These are phyloP conservation scores for Aschersonia sp. DNA, from an alignment of 2,329 filamentous ascomycete genomes.

Conservation along the genomic window DNA sequence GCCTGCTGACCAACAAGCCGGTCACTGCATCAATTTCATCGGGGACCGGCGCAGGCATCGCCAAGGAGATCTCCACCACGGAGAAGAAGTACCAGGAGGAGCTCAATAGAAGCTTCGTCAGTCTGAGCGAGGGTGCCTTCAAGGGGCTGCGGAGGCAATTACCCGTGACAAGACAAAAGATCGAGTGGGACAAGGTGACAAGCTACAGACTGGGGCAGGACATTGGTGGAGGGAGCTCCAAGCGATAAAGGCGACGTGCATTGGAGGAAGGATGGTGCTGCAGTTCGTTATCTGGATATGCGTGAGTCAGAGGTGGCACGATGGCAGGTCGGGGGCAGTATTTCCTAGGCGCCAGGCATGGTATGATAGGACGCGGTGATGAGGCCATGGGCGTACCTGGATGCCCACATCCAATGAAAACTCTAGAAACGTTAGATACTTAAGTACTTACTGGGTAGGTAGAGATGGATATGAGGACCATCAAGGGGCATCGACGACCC, in stretches of 20 bases:
- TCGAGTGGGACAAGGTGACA: constrained; percentile 97
- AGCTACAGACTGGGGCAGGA: constrained; percentile 78
- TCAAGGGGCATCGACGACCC: too few relatives aligned
- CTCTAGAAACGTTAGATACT: too few relatives aligned
- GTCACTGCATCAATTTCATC: constrained; percentile 47
- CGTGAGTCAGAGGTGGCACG: background rate
- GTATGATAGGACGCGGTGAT: too few relatives aligned
- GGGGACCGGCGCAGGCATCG: constrained; percentile 50
- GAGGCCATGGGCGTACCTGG: too few relatives aligned
- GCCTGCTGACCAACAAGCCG: constrained; percentile 76
- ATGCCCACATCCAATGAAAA: too few relatives aligned
- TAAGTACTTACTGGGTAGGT: too few relatives aligned
- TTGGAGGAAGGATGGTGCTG: background rate
- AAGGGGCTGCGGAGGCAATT: constrained; percentile 85
- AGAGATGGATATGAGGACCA: too few relatives aligned
- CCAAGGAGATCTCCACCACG: constrained; percentile 59
- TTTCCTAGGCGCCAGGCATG: too few relatives aligned
- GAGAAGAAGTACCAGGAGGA: constrained; percentile 97
- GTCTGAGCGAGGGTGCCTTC: constrained; percentile 85
- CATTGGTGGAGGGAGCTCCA: constrained; percentile 53
- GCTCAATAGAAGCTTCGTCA: constrained; percentile 78
- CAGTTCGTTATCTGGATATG: background rate
- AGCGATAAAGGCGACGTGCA: constrained; percentile 22
- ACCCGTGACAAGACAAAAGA: constrained; percentile 93
- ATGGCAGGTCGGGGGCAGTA: too few relatives aligned